Conservation (phyloP, 2,329 filamentous ascomycete genomes). For the Aureobasidium uvarum region DNA sequence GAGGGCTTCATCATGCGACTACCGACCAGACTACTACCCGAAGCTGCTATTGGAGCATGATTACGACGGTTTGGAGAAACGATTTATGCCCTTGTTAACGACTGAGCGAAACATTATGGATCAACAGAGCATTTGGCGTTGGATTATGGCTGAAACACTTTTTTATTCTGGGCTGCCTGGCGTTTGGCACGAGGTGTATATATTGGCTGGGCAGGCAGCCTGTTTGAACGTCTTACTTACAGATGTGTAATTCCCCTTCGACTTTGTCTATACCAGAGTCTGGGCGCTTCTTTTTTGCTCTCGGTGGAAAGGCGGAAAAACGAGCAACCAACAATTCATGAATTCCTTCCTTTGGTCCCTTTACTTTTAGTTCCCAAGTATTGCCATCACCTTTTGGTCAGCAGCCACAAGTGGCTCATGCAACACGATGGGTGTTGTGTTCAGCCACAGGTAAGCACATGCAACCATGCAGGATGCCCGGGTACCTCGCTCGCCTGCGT, state of each 20-base stretch:
- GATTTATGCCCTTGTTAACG: slow-evolving; percentile 8
- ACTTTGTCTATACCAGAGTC: background rate
- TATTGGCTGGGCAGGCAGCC: slow-evolving; percentile 14
- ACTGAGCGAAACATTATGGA: background rate
- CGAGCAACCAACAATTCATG: background rate
- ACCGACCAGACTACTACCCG: slow-evolving; percentile 30
- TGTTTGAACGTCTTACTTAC: background rate
- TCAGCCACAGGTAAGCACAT: slow-evolving; percentile 11
- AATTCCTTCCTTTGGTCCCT: background rate
- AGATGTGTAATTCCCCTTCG: background rate
- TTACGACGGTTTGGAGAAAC: background rate
- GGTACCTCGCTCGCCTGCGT: slow-evolving; percentile 4
- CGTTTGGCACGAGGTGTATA: slow-evolving; percentile 18
- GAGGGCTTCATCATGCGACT: slow-evolving; percentile 38
- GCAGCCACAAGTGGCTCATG: slow-evolving; percentile 21
- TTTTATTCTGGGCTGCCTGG: background rate
- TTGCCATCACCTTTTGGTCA: background rate
- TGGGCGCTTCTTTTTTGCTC: background rate
- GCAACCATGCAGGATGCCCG: background rate
- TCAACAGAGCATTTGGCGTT: slow-evolving; percentile 18
- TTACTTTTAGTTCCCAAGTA: background rate
- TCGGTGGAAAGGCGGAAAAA: background rate
- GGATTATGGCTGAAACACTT: background rate
- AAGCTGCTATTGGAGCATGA: slow-evolving; percentile 21
- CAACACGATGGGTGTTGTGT: background rate